Percentiles rank a stretch among this genome's conserved stretches.
phyloP scores from a whole-genome alignment of 495 filamentous ascomycete species.

The Aspergillus kassunensis region DNA sequence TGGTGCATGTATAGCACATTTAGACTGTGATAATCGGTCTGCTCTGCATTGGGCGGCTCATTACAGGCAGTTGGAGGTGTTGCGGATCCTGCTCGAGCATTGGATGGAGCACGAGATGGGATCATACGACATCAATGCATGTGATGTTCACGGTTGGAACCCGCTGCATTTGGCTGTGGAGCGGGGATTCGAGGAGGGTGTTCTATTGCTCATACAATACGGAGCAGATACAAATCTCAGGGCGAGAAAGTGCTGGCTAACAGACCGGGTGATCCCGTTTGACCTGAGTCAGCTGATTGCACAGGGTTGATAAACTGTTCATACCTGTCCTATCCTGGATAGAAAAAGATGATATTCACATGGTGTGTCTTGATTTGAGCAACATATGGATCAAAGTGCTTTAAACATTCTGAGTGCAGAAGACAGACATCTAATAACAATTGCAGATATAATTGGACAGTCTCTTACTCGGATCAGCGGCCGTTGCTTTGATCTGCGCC shows the following conservation, averaged over 20 bases:
- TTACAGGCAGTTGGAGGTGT: neutral
- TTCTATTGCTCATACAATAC: neutral
- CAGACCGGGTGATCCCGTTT: neutral
- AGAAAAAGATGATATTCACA: no score
- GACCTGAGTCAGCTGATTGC: neutral
- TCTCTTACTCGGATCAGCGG: no score
- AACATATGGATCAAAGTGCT: no score
- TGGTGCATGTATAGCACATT: neutral
- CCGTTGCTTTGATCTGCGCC: no score
- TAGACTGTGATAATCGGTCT: neutral
- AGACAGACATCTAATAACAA: no score
- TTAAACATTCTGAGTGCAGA: no score
- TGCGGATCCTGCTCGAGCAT: neutral
- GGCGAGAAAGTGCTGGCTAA: neutral
- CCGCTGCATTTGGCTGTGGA: slow-evolving; percentile 5
- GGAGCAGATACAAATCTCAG: slow-evolving; percentile 1
- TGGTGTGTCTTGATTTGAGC: no score
- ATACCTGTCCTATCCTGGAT: no score
- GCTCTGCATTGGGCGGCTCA: slow-evolving; percentile 6
- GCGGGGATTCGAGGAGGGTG: slow-evolving; percentile 4
- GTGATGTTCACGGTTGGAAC: neutral
- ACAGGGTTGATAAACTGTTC: neutral
- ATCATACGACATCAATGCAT: neutral
- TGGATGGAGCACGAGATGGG: neutral
- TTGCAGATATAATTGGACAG: no score